These are phyloP conservation scores for Eucalyptus marginata DNA, from an alignment of 345 rosid genomes.

Conservation along the genomic window DNA sequence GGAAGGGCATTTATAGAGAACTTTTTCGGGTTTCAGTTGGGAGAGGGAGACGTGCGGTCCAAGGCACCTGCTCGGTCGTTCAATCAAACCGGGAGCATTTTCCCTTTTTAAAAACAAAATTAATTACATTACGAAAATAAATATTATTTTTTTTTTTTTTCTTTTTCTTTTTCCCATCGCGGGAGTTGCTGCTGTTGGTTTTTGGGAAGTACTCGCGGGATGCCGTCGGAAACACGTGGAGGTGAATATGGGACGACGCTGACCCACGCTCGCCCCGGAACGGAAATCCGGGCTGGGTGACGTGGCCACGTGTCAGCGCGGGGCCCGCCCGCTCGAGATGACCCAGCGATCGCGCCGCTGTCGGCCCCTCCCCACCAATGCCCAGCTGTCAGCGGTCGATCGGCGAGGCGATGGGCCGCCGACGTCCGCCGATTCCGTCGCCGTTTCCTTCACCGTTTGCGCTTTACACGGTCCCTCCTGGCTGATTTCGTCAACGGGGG, in stretches of 20 bases:
- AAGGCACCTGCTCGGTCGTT: constrained; percentile 11
- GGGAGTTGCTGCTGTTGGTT: neutral
- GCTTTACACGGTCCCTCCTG: neutral
- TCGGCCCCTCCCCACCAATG: neutral
- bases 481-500: neutral
- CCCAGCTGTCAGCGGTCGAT: neutral
- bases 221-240: neutral
- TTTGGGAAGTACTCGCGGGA: neutral
- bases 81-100: neutral
- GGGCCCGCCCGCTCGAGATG: neutral
- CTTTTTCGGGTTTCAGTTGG: neutral
- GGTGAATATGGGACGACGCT: neutral
- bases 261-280: neutral
- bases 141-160: neutral
- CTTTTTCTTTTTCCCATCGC: neutral
- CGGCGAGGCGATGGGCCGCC: neutral
- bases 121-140: too few species aligned
- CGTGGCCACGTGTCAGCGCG: constrained; percentile 26
- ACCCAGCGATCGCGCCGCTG: neutral
- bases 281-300: neutral
- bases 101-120: too few species aligned
- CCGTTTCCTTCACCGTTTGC: neutral
- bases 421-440: neutral
- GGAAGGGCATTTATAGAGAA: constrained; percentile 48
- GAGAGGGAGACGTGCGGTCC: constrained; percentile 46